Evolutionary conservation across 2,329 filamentous ascomycete species (phyloP), one percentile per base, ranked within the genome.

Genomic region (Colletotrichum godetiae): DNA sequence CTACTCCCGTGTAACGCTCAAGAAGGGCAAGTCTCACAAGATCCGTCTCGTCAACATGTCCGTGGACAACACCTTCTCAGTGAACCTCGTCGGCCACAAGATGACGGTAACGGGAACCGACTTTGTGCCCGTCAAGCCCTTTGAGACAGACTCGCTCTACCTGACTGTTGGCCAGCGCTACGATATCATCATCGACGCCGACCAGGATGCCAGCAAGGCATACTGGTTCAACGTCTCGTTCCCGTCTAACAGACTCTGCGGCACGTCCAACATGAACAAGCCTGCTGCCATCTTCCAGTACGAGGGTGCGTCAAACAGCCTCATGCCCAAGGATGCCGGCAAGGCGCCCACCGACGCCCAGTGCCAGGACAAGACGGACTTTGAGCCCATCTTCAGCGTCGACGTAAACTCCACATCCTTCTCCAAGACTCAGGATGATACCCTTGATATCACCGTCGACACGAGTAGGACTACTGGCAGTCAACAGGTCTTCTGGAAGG

Each of bases 21-120:
- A 81, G 66, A 76, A 83, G 11, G 87, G 88, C 70, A 90, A 89
- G 80, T 85, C 82, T 5, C 89, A 92, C 78, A 88, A 89, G 15
- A 83, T 92, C 15, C 86, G 91, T 0, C 82, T 92, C 69, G 86
- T 92, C 79, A 92, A 92, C 80, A 80, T 86, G 0, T 84, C 89
- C 52, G 81, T 86, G 69, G 83, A 90, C 77, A 85, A 83, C 49
- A 80, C 88, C 72, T 84, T 88, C 78, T 81, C 86, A 55, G 90
- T 92, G 76, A 91, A 83, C 77, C 92, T 88, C 78, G 89, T 84
- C 82, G 86, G 85, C 2, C 91, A 93, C 80, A 88, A 82, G 31
- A 84, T 93, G 81, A 92, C 86, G 0, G 89, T 93, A 67, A 90
- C 93, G 67, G 86, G 90, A n/a, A 89, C 89, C 76, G 92, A 93